Base-by-base conservation (phyloP, 2,329 filamentous ascomycete genomes). In the Chaetomium sp. region DNA sequence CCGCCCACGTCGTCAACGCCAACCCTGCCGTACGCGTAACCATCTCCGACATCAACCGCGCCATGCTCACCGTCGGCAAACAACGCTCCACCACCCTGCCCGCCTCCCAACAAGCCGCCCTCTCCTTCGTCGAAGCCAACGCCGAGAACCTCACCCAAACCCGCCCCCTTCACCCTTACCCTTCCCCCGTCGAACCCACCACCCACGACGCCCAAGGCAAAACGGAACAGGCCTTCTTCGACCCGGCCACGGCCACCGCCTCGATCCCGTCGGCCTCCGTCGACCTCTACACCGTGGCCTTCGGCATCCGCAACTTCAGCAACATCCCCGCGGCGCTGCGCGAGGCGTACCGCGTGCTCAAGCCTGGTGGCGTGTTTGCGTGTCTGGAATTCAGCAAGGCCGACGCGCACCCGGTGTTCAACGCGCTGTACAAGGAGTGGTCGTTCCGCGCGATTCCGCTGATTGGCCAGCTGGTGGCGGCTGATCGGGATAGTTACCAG, bases 271-370 rank as follows among this genome's bases (percentile, higher is more conserved):
- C 82, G 65, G 78, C 80, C 67, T 87, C 81, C n/a, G 79, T 97
- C 54, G 94, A 99, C 70, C 79, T 99, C 5, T 99, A 99, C 76
- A 99, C 94, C 0, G 94, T 99, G 3, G 91, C 92, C 0, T 99
- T 99, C 67, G 94, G 94, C 36, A 97, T 99, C 69, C 82, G 94
- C 51, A 99, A 99, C 74, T 99, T 99, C 74, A 94, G 89, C 54
- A 85, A 96, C 74, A 95, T 96, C 68, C 85, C 88, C 48, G 81
- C 81, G 0, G 95, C 92, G 0, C 74, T 99, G 55, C 75, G 79
- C 38, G 91, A 97, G 69, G 94, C 94, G 0, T 85, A 86, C 72
- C 84, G 94, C 6, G 90, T 97, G 1, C 79, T 99, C 35, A 94
- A 91, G 72, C 95, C 95, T 0, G 94, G 94, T 44, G 94, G 94